These are phyloP conservation scores for Clitopilus passeckerianus DNA, from an alignment of 768 basidiomycete species.

Conservation along the genomic window DNA sequence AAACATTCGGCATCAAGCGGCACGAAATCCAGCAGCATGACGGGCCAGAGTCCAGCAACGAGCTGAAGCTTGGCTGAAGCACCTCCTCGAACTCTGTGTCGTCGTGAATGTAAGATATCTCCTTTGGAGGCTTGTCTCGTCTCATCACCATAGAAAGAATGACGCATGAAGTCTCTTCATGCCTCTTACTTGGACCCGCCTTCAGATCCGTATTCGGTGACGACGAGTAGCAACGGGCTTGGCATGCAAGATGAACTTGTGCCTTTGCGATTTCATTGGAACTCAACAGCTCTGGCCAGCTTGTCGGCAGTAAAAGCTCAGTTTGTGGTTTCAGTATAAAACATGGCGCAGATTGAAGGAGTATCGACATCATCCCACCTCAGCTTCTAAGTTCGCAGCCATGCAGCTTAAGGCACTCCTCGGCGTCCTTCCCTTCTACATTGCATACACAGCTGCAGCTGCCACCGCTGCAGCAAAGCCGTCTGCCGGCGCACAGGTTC, in stretches of 20 bases:
- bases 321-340: not conserved
- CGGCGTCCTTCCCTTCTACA: not conserved
- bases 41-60: not conserved
- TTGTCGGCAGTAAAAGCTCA: not conserved
- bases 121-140: not conserved
- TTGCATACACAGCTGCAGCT: not conserved
- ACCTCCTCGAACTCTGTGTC: not conserved
- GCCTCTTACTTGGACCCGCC: not conserved
- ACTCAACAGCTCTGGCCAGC: not conserved
- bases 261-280: not conserved
- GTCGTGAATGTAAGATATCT: not conserved
- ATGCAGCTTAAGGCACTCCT: slow-evolving; percentile 1
- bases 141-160: not conserved
- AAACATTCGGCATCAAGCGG: not conserved
- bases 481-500: not conserved
- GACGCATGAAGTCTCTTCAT: not conserved
- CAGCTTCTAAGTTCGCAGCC: not conserved
- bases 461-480: not conserved
- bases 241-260: not conserved
- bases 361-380: not conserved
- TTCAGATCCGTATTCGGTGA: not conserved
- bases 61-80: not conserved
- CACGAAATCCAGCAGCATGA: not conserved
- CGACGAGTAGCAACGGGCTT: not conserved
- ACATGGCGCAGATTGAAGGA: not conserved